Conservation (phyloP, 306 rosid genomes). For the cucumber (Cucumis sativus) region Cucumber_9930_V3 NC_026659.2:12464501-12465000, state of each 20-base stretch:
- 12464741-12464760: conserved; percentile 69
- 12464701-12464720: conserved; percentile 71
- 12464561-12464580: neutral
- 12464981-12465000: neutral
- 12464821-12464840: conserved; percentile 65
- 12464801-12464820: conserved; percentile 61
- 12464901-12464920: neutral
- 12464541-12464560: neutral
- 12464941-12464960: neutral
- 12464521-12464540: neutral
- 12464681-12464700: neutral
- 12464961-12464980: neutral
- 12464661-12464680: neutral
- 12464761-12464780: conserved; percentile 90
- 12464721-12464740: conserved; percentile 92
- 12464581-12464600: neutral
- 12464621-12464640: neutral
- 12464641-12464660: neutral
- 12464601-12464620: neutral
- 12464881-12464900: neutral
- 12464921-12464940: neutral
- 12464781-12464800: conserved; percentile 72
- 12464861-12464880: neutral
- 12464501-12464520: neutral
- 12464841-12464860: conserved; percentile 10